Evolutionary conservation across 306 rosid species (phyloP), one percentile per base, ranked within the genome.

Genomic region (Sicyos baderoa): DNA sequence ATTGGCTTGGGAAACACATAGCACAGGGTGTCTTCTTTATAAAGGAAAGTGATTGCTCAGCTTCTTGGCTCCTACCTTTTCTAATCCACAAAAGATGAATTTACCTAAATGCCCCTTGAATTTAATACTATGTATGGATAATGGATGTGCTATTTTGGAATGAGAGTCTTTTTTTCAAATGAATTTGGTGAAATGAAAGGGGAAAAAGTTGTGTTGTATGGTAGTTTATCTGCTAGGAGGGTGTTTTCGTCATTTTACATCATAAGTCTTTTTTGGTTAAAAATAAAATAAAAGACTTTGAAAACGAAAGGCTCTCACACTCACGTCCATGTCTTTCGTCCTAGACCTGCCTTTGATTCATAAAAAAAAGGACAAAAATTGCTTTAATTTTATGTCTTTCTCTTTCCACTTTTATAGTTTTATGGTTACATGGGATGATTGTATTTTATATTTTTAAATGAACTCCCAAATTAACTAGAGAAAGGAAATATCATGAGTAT

Each of bases 1-100:
- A 81, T 40, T 58, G 85, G 85, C 77, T 70, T 76, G 81, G 77
- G 86, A 79, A 60, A 40, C 67, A 74, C 64, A 74, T 54, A 73
- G 67, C 73, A 56, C 10, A 53, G 18, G 19, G 3, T 67, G 44
- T 54, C 76, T 42, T 73, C 81, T 88, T 83, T 91, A 88, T 86
- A 91, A 77, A 68, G 82, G 65, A 77, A 79, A 77, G 42, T 74
- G 8, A 62, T 68, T 7, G 25, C n/a, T 44, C n/a, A n/a, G n/a
- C 35, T 19, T n/a, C 2, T 44, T 45, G 59, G 35, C 35, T 29
- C 35, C 4, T 29, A 29, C 4, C 51, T 17, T 58, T 29, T 37
- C 68, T 61, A 35, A 61, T 63, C 52, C 32, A 37, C n/a, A 0
- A 5, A 42, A 1, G 0, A 0, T 21, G 11, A 42, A 64, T 42